Evolutionary conservation across 176 grass and related monocot genomes (phyloP), one percentile per base, ranked within the genome.

Genomic region (Oryza glaberrima): DNA sequence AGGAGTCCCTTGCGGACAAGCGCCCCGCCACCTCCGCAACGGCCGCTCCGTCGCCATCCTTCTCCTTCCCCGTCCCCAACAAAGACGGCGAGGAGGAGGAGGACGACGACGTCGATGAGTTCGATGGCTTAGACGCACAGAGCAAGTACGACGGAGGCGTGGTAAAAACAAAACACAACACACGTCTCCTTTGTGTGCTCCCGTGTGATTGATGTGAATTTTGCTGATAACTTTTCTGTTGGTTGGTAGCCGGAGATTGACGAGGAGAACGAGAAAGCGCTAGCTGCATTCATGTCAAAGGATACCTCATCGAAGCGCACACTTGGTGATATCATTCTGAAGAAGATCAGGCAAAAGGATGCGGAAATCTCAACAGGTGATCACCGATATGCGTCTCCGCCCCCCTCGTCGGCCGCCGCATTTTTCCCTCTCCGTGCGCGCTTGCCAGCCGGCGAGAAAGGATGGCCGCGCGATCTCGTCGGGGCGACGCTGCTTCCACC

Each of bases 291-390:
- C 88, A 94, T 94, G 89, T 77, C 83, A 1, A 87, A 88, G 69
- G 91, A 28, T 1, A 28, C 81, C 17, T 77, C 83, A 8, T 88
- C 81, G 6, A 88, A 89, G 58, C 88, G 60, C 35, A 94, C 93
- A 0, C 81, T 98, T 34, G 91, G 89, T 11, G 93, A 98, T 88
- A 83, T 95, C 49, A 98, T 98, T 36, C 82, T 95, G 77, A 88
- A 95, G 80, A 98, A 84, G 65, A 98, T 98, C 22, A 95, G 86
- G 61, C 89, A 95, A 41, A 98, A 95, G 90, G 93, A 95, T 11
- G 78, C 28, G 1, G 81, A 89, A 3, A 70, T 92, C 34, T 76
- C 88, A 54, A 45, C 87, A 1, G 96, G 96, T 92, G 7, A 16
- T 83, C 70, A 56, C 67, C n/a, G 5, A 68, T 32, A 44, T 28